Conservation (phyloP, 2,329 filamentous ascomycete genomes). For the Talaromyces sp. region DNA sequence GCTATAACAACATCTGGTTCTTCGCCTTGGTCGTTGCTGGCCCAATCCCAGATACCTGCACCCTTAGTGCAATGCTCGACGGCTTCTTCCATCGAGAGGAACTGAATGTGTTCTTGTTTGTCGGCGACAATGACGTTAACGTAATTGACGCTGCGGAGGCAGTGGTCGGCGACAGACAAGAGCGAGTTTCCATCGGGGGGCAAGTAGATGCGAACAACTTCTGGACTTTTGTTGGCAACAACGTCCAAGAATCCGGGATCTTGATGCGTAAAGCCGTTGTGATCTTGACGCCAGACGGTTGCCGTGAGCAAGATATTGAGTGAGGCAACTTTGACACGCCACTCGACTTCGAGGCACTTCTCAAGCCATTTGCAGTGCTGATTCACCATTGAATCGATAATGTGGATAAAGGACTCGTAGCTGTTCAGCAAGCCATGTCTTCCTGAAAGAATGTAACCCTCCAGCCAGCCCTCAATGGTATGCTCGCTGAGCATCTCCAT, state of each 20-base stretch:
- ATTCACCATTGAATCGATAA: constrained; percentile 83
- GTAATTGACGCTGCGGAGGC: constrained; percentile 69
- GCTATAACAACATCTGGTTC: constrained; percentile 76
- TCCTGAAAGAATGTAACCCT: constrained; percentile 73
- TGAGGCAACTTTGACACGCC: constrained; percentile 69
- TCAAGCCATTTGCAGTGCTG: constrained; percentile 85
- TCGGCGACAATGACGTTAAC: constrained; percentile 78
- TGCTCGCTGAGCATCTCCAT: constrained; percentile 86
- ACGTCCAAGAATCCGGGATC: constrained; percentile 78
- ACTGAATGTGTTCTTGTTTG: constrained; percentile 76
- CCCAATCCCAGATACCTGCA: constrained; percentile 73
- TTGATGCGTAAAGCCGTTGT: constrained; percentile 81
- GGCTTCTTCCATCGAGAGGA: constrained; percentile 68
- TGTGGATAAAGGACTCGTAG: constrained; percentile 79
- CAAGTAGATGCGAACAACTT: constrained; percentile 76
- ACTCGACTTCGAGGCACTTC: constrained; percentile 75
- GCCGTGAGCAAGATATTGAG: constrained; percentile 77
- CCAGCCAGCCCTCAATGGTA: constrained; percentile 75
- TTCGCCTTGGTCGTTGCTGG: constrained; percentile 64
- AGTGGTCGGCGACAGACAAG: constrained; percentile 73
- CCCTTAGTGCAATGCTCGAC: constrained; percentile 75
- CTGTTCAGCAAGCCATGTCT: constrained; percentile 74
- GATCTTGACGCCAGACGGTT: constrained; percentile 78
- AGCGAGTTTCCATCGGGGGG: constrained; percentile 77
- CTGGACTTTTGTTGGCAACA: constrained; percentile 74